These are phyloP conservation scores for Arabidopsis arenosa DNA, from an alignment of 345 rosid genomes.

Conservation along the genomic window DNA sequence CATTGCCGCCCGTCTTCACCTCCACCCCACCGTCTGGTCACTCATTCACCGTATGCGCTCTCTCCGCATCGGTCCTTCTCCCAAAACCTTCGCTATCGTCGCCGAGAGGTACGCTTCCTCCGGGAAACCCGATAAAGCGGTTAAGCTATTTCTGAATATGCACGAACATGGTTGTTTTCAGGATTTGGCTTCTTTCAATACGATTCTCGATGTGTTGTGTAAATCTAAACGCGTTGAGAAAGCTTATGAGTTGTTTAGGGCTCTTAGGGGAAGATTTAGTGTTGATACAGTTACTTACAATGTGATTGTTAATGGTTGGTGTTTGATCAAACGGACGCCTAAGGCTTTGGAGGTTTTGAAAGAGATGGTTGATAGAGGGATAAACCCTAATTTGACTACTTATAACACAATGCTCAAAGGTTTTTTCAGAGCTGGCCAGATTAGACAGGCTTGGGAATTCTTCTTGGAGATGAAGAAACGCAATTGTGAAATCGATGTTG, in stretches of 20 bases:
- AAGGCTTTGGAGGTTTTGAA: slow-evolving; percentile 77
- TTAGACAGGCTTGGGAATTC: slow-evolving; percentile 78
- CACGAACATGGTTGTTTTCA: slow-evolving; percentile 79
- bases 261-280: slow-evolving; percentile 63
- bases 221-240: slow-evolving; percentile 75
- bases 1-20: slow-evolving; percentile 78
- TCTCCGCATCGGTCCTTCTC: slow-evolving; percentile 67
- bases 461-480: slow-evolving; percentile 93
- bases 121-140: slow-evolving; percentile 77
- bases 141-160: slow-evolving; percentile 78
- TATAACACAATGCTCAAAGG: slow-evolving; percentile 86
- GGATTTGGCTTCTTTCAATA: slow-evolving; percentile 78
- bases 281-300: slow-evolving; percentile 82
- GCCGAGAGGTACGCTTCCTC: slow-evolving; percentile 75
- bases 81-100: slow-evolving; percentile 71
- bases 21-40: slow-evolving; percentile 54
- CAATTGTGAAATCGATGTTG: slow-evolving; percentile 71
- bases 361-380: slow-evolving; percentile 84
- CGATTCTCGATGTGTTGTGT: slow-evolving; percentile 80
- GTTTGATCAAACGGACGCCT: slow-evolving; percentile 78
- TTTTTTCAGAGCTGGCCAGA: slow-evolving; percentile 76
- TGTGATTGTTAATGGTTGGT: slow-evolving; percentile 86
- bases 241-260: slow-evolving; percentile 71
- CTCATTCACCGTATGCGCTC: slow-evolving; percentile 75
- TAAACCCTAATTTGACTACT: slow-evolving; percentile 63